phyloP scores from a whole-genome alignment of 2,329 filamentous ascomycete species.

The Ceratocystiopsis minuta region DNA sequence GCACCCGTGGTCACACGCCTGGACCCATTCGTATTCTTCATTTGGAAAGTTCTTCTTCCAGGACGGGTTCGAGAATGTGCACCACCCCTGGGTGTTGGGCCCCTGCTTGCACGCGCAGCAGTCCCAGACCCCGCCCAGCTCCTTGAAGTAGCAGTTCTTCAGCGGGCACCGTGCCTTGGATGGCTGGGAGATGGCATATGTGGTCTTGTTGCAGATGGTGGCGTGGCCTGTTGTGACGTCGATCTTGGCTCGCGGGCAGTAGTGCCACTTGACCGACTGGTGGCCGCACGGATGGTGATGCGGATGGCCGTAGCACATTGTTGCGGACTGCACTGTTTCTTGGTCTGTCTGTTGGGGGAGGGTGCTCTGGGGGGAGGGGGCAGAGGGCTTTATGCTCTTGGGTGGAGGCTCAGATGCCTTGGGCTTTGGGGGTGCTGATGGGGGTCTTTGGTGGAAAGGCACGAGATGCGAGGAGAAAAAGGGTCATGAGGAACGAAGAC shows the following conservation, averaged over 20 bases:
- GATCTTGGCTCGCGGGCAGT: slow-evolving; percentile 30
- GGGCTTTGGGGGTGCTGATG: too few species aligned
- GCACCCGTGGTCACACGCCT: slow-evolving; percentile 34
- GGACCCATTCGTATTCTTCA: slow-evolving; percentile 18
- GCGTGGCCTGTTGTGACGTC: slow-evolving; percentile 31
- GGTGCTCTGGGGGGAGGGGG: too few species aligned
- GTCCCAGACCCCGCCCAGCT: slow-evolving; percentile 31
- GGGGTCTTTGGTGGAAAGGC: too few species aligned
- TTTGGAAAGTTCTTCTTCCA: slow-evolving; percentile 17
- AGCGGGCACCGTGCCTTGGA: slow-evolving; percentile 28
- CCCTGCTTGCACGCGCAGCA: slow-evolving; percentile 34
- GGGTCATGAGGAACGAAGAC: too few species aligned
- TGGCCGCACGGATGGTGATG: slow-evolving; percentile 33
- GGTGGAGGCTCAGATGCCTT: too few species aligned
- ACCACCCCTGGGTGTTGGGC: slow-evolving; percentile 36
- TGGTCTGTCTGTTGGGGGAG: neutral
- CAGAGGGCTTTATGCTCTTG: too few species aligned
- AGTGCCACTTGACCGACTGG: slow-evolving; percentile 36
- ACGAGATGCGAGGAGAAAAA: too few species aligned
- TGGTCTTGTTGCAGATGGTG: slow-evolving; percentile 29
- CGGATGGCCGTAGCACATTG: slow-evolving; percentile 37
- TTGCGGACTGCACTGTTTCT: too few species aligned
- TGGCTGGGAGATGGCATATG: slow-evolving; percentile 27
- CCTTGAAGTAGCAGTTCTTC: slow-evolving; percentile 31
- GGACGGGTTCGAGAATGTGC: slow-evolving; percentile 19